phyloP scores from a whole-genome alignment of 2,329 filamentous ascomycete genomes.

The Pseudopyrenochaeta lycopersici region DNA sequence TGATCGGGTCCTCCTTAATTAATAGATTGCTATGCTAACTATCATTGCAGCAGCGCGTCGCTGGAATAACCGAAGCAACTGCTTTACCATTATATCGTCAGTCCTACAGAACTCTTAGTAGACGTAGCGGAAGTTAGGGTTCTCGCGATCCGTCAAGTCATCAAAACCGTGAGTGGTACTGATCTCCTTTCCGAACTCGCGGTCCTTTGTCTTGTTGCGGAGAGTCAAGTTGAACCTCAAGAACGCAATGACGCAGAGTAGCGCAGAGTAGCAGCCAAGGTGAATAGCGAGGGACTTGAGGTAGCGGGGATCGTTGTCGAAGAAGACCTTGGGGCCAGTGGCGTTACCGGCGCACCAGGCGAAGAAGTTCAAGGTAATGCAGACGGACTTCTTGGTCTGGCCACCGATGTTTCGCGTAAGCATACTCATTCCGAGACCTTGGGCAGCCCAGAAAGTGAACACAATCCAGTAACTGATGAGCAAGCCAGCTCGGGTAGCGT shows the following conservation, averaged over 20 bases:
- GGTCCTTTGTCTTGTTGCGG: conserved; percentile 68
- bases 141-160: conserved; percentile 70
- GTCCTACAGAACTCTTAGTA: conserved; percentile 21
- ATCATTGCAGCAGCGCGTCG: background rate
- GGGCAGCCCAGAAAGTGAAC: conserved; percentile 79
- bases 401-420: conserved; percentile 75
- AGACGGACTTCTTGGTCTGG: conserved; percentile 76
- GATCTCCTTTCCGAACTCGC: conserved; percentile 45
- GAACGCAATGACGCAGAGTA: conserved; percentile 66
- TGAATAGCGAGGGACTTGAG: conserved; percentile 75
- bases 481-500: conserved; percentile 70
- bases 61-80: background rate
- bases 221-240: conserved; percentile 66
- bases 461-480: conserved; percentile 80
- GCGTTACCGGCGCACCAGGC: conserved; percentile 75
- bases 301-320: conserved; percentile 69
- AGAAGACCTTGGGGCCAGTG: conserved; percentile 60
- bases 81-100: background rate
- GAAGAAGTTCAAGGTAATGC: conserved; percentile 74
- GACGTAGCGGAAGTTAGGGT: conserved; percentile 68
- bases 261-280: conserved; percentile 71
- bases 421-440: conserved; percentile 72
- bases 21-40: background rate
- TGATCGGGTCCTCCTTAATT: background rate
- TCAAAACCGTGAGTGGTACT: conserved; percentile 63